A percentile compares a stretch with the other conserved stretches of the same genome.
Conservation (phyloP, 1,284 basidiomycete genomes). For the Puccinia novopanici region DNA sequence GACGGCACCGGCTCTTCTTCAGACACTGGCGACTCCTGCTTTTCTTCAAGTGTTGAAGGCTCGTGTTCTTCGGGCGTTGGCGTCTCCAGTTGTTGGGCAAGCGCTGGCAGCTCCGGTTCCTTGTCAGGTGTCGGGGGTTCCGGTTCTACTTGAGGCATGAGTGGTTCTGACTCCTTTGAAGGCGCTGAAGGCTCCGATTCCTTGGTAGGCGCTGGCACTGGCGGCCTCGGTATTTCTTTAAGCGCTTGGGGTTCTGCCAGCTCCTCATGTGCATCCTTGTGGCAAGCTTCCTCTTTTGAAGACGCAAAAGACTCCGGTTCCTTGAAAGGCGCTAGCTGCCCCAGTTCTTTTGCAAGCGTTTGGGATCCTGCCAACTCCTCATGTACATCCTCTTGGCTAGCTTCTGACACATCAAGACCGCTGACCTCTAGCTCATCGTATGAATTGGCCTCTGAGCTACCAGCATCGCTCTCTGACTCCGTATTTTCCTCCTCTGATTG, state of each 20-base stretch:
- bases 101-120: neutral
- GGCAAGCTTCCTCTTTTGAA: too few relatives aligned
- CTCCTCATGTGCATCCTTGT: too few relatives aligned
- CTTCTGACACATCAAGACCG: neutral
- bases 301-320: too few relatives aligned
- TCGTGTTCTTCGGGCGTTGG: neutral
- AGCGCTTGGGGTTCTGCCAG: too few relatives aligned
- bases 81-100: neutral
- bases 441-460: neutral
- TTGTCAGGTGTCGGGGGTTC: neutral
- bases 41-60: neutral
- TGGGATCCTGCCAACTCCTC: too few relatives aligned
- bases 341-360: too few relatives aligned
- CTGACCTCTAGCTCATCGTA: neutral
- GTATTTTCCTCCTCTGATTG: neutral
- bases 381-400: neutral
- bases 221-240: neutral
- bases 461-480: neutral
- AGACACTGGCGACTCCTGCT: neutral
- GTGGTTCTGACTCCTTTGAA: too few relatives aligned
- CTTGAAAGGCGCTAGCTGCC: too few relatives aligned
- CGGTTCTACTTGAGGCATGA: neutral
- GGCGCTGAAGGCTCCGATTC: too few relatives aligned
- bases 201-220: too few relatives aligned
- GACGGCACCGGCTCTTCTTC: too few relatives aligned